phyloP scores from a whole-genome alignment of 148 eudicot species.

The Diospyros kaki region DNA sequence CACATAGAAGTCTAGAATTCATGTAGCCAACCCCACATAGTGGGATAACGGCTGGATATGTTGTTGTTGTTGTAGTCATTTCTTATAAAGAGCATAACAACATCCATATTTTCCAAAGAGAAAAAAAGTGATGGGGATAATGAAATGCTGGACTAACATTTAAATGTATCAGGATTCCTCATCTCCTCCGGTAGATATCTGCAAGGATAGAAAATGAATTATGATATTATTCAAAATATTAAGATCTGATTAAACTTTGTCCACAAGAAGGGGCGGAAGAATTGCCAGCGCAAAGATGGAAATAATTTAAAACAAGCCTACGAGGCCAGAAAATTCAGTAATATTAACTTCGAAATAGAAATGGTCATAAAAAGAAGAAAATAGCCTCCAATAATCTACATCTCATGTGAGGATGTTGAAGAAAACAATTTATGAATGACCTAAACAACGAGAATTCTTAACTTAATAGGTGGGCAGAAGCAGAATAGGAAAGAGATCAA shows the following conservation, averaged over 20 bases:
- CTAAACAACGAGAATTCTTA: background rate
- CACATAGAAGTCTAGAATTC: too few species aligned
- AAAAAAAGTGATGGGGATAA: background rate
- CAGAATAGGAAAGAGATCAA: background rate
- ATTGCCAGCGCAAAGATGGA: background rate
- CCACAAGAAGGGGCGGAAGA: background rate
- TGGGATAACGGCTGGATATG: too few species aligned
- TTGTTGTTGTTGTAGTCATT: too few species aligned
- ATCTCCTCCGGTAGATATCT: conserved; percentile 97
- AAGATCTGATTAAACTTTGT: conserved; percentile 4
- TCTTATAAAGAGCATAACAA: background rate
- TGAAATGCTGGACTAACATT: conserved; percentile 59
- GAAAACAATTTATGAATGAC: background rate
- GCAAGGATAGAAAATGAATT: conserved; percentile 23
- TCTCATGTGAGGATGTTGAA: background rate
- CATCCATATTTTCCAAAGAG: background rate
- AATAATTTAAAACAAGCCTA: background rate
- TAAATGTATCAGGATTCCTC: conserved; percentile 91
- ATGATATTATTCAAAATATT: background rate
- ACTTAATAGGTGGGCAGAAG: background rate
- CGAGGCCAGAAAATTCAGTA: background rate
- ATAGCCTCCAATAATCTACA: background rate
- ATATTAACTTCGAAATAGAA: conserved; percentile 1
- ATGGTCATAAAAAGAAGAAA: background rate
- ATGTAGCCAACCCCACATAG: too few species aligned